Conservation (phyloP, 331 rosid species). For the Prunus yedoensis region DNA sequence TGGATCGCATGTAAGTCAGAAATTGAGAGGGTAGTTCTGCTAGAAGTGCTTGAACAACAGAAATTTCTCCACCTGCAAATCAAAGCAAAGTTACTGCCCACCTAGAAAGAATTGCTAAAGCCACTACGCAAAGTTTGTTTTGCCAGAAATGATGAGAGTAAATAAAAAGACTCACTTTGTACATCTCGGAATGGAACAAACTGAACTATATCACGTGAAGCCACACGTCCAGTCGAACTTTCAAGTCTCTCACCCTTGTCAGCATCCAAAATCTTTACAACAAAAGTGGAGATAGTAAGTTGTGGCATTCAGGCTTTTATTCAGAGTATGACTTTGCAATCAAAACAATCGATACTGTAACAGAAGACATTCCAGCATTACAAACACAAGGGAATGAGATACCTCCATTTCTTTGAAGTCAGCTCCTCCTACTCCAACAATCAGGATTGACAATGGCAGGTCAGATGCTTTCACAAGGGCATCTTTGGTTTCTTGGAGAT, state of each 20-base stretch:
- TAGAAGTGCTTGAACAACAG: constrained; percentile 92
- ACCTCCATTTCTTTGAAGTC: constrained; percentile 99
- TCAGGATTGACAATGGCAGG: constrained; percentile 90
- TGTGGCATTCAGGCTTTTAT: constrained; percentile 9
- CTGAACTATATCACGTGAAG: constrained; percentile 96
- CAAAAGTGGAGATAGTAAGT: constrained; percentile 13
- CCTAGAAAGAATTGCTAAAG: background rate
- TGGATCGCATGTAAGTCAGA: constrained; percentile 79
- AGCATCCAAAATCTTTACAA: constrained; percentile 73
- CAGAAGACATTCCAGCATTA: background rate
- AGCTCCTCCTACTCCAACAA: constrained; percentile 99
- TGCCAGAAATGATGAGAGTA: background rate
- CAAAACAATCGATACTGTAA: background rate
- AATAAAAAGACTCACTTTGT: constrained; percentile 57
- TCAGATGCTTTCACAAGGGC: constrained; percentile 96
- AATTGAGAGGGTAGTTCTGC: constrained; percentile 94
- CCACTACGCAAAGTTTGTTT: background rate
- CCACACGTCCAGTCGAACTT: constrained; percentile 81
- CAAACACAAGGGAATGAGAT: constrained; percentile 13
- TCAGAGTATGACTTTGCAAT: background rate
- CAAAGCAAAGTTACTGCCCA: constrained; percentile 19
- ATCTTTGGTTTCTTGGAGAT: constrained; percentile 99
- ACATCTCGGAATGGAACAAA: constrained; percentile 91
- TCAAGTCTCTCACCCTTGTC: constrained; percentile 97
- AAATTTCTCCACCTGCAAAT: constrained; percentile 77